Conservation (phyloP, 2,329 filamentous ascomycete species). For the Nemania sp. region DNA sequence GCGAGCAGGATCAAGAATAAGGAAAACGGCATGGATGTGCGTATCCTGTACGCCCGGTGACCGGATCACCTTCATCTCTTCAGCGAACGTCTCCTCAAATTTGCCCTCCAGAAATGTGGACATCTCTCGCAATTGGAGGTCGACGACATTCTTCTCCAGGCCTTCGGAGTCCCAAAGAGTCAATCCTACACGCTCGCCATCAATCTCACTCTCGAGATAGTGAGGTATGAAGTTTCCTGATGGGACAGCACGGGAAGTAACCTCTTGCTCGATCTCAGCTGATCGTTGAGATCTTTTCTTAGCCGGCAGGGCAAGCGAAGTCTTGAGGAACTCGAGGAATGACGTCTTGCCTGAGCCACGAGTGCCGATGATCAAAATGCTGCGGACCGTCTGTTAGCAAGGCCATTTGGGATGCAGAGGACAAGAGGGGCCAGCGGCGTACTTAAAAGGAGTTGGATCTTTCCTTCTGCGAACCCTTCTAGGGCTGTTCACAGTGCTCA, state of each 20-base stretch:
- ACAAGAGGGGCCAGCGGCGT: constrained; percentile 48
- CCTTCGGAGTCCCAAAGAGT: constrained; percentile 97
- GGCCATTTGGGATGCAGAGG: not conserved
- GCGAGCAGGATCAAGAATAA: constrained; percentile 84
- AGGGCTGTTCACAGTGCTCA: constrained; percentile 91
- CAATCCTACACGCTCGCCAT: constrained; percentile 85
- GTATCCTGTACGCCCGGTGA: constrained; percentile 93
- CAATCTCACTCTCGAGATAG: constrained; percentile 93
- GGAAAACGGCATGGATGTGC: constrained; percentile 94
- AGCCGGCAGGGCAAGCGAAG: constrained; percentile 77
- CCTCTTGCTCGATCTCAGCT: constrained; percentile 58
- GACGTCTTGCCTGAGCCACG: constrained; percentile 91
- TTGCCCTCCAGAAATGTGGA: constrained; percentile 93
- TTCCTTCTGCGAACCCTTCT: constrained; percentile 90
- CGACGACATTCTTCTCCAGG: constrained; percentile 90
- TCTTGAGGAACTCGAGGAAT: constrained; percentile 93
- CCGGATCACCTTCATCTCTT: constrained; percentile 96
- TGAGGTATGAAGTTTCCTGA: constrained; percentile 79
- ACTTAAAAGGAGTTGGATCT: constrained; percentile 99
- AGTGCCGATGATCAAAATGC: constrained; percentile 87
- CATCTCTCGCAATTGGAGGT: constrained; percentile 91
- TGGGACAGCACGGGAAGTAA: constrained; percentile 54
- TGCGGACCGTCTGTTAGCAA: constrained; percentile 44
- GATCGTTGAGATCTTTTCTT: constrained; percentile 68
- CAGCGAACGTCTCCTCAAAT: constrained; percentile 95